Evolutionary conservation across 441 rosid genomes (phyloP).

Genomic region (Hura crepitans): DNA sequence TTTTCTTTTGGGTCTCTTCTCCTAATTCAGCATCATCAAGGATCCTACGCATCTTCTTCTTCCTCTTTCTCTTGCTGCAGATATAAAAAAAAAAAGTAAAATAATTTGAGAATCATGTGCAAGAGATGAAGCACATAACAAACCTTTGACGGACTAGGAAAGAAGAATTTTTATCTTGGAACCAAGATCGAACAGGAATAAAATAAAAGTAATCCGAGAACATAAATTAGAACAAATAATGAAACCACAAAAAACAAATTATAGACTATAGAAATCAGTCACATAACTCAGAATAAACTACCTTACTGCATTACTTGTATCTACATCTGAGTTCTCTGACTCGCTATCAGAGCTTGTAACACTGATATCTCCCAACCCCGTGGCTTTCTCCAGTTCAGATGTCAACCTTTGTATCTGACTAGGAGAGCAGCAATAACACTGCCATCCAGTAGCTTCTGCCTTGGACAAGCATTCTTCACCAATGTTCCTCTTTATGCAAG

Average conservation of each 20-base stretch:
- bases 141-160: not conserved
- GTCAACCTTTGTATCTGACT: conserved; percentile 62
- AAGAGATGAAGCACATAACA: conserved; percentile 21
- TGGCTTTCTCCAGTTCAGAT: conserved; percentile 69
- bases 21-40: conserved; percentile 99
- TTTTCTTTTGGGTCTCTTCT: conserved; percentile 94
- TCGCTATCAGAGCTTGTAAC: conserved; percentile 69
- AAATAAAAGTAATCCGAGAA: not conserved
- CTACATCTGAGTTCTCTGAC: conserved; percentile 73
- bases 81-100: conserved; percentile 26
- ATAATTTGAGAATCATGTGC: conserved; percentile 27
- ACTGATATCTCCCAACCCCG: conserved; percentile 39
- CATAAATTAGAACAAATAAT: not conserved
- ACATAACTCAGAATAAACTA: conserved; percentile 23
- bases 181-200: conserved; percentile 6
- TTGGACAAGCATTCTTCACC: conserved; percentile 70
- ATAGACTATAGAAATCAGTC: not conserved
- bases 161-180: conserved; percentile 12
- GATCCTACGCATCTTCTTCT: conserved; percentile 91
- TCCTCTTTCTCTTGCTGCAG: conserved; percentile 62
- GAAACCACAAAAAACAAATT: not conserved
- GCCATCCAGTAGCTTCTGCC: conserved; percentile 72
- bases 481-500: conserved; percentile 75
- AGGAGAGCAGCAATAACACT: conserved; percentile 85
- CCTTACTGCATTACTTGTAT: conserved; percentile 51